Conservation (phyloP, 805 yeast genomes). For the Teunomyces aglyptinius region DNA sequence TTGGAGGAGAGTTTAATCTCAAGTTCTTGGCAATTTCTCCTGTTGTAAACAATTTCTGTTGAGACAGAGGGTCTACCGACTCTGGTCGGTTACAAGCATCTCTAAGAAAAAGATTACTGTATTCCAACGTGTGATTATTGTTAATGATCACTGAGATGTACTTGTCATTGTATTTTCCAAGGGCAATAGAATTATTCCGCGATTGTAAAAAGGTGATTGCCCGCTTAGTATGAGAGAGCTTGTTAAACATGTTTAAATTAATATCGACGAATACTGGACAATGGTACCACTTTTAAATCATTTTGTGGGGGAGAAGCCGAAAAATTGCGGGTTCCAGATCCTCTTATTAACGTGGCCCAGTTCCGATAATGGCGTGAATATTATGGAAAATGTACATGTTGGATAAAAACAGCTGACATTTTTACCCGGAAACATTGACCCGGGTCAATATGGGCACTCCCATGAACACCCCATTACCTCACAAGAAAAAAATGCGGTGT, state of each 20-base stretch:
- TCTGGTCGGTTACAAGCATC: conserved; percentile 54
- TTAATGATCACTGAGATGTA: conserved; percentile 23
- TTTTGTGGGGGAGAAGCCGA: conserved; percentile 5
- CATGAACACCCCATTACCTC: no score
- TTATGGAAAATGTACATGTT: no score
- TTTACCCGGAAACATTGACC: not conserved
- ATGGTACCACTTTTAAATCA: not conserved
- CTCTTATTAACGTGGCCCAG: not conserved
- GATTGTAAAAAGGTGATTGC: not conserved
- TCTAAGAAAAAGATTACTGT: conserved; percentile 56
- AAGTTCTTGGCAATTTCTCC: conserved; percentile 41
- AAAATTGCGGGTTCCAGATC: not conserved
- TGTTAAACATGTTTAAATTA: not conserved
- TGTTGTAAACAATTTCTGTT: conserved; percentile 67
- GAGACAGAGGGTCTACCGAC: conserved; percentile 54
- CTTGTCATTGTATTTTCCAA: conserved; percentile 19
- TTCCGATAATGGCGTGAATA: not conserved
- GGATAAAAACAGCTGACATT: not conserved
- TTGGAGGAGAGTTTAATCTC: conserved; percentile 34
- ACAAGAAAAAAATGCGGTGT: not conserved
- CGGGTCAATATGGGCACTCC: not conserved
- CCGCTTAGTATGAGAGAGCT: not conserved
- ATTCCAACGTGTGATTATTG: conserved; percentile 28
- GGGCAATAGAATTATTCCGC: conserved; percentile 8
- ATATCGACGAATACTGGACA: not conserved